phyloP scores from a whole-genome alignment of 306 rosid genomes.

The Castanea mollissima region DNA sequence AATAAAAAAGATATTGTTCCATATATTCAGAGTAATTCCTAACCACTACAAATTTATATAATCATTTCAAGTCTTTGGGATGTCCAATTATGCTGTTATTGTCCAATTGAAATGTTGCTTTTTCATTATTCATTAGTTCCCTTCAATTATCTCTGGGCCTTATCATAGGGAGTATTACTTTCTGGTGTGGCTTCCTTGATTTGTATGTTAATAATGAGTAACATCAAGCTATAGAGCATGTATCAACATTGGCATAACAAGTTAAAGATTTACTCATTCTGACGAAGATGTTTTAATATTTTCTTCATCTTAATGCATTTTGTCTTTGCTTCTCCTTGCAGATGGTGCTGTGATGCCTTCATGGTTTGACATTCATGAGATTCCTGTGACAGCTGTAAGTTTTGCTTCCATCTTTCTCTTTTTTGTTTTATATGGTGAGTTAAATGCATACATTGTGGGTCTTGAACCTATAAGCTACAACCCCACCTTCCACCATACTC shows the following conservation, averaged over 20 bases:
- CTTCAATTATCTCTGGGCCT: neutral
- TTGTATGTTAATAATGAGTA: neutral
- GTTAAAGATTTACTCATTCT: neutral
- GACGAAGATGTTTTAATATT: neutral
- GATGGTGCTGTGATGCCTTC: constrained; percentile 81
- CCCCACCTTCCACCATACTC: too few species aligned
- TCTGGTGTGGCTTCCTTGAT: neutral
- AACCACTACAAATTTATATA: neutral
- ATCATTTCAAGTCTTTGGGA: neutral
- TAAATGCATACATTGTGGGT: neutral
- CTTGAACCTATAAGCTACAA: neutral
- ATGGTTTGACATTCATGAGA: constrained; percentile 84
- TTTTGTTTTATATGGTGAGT: neutral
- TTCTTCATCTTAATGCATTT: neutral
- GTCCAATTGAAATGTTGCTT: neutral
- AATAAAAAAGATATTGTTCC: neutral
- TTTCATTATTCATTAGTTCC: neutral
- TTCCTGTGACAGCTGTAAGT: constrained; percentile 76
- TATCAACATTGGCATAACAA: neutral
- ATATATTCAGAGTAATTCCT: neutral
- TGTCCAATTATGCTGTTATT: neutral
- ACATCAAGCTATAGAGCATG: neutral
- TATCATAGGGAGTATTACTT: neutral
- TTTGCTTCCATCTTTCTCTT: neutral
- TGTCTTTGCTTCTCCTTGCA: constrained; percentile 37